Percentiles rank a stretch among this genome's conserved stretches.
These are phyloP conservation scores for Solanum boliviense DNA, from an alignment of 257 asterid genomes.

Conservation along the genomic window DNA sequence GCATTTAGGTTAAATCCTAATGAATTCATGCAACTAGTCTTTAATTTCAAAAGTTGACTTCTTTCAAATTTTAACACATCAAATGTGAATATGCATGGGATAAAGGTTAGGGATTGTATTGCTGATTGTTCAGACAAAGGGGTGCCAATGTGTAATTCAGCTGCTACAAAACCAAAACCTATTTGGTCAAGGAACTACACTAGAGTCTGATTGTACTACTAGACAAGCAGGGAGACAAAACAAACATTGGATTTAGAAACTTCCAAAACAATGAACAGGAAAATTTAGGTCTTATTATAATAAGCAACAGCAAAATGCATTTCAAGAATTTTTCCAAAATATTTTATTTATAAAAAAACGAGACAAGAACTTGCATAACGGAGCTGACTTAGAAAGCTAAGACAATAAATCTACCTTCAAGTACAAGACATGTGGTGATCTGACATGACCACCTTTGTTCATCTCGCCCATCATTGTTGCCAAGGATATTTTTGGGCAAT, in stretches of 20 bases:
- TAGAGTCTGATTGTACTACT: background rate
- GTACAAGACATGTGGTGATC: slow-evolving; percentile 60
- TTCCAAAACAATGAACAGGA: background rate
- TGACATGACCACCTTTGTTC: slow-evolving; percentile 69
- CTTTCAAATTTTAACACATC: background rate
- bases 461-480: slow-evolving; percentile 46
- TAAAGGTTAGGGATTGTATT: background rate
- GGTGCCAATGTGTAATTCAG: background rate
- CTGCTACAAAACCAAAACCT: background rate
- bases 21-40: background rate
- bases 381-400: background rate
- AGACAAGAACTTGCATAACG: background rate
- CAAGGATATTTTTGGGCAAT: slow-evolving; percentile 55
- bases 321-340: background rate
- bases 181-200: background rate
- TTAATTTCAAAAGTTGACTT: background rate
- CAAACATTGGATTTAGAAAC: background rate
- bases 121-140: background rate
- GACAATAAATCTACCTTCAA: slow-evolving; percentile 46
- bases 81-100: background rate
- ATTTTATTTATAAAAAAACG: background rate
- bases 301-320: background rate
- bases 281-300: background rate
- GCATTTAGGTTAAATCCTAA: background rate
- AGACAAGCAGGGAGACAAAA: background rate